Evolutionary conservation across 2,329 filamentous ascomycete species (phyloP).

Genomic region (Zarea fungicola): DNA sequence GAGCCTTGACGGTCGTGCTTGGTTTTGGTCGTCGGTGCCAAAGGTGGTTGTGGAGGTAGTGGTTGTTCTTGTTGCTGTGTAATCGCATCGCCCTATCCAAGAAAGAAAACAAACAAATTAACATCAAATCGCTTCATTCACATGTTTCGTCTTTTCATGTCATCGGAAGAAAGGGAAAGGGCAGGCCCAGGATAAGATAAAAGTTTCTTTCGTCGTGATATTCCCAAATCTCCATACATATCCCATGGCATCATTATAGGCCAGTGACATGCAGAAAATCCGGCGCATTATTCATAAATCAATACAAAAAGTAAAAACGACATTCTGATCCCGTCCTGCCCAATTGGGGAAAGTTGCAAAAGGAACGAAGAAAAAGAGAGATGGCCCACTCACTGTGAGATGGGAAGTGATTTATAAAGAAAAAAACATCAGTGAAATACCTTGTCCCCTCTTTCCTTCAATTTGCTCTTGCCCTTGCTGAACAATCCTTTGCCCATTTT

Average conservation of each 20-base stretch:
- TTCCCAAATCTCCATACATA: conserved; percentile 40
- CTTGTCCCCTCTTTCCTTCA: conserved; percentile 73
- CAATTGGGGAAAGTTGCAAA: too few species aligned
- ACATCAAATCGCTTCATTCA: conserved; percentile 27
- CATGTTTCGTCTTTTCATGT: conserved; percentile 20
- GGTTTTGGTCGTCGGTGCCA: conserved; percentile 29
- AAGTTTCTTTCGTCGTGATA: conserved; percentile 33
- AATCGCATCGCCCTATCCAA: conserved; percentile 34
- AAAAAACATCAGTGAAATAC: conserved; percentile 66
- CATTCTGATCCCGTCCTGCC: too few species aligned
- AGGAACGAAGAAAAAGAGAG: conserved; percentile 13
- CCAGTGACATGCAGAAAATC: conserved; percentile 26
- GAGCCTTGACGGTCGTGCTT: conserved; percentile 39
- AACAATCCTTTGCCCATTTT: conserved; percentile 88
- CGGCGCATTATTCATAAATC: conserved; percentile 17
- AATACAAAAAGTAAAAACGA: too few species aligned
- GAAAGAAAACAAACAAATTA: conserved; percentile 32
- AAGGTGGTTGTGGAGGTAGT: conserved; percentile 26
- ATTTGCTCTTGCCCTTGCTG: conserved; percentile 83
- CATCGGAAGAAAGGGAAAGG: conserved; percentile 18
- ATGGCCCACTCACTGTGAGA: conserved; percentile 18
- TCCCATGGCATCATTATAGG: conserved; percentile 29
- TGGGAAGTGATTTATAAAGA: conserved; percentile 20
- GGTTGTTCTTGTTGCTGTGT: too few species aligned
- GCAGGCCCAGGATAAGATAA: conserved; percentile 17